Evolutionary conservation across 139 green algal species (phyloP), one percentile per base, ranked within the genome.

Genomic region (Tetraselmis chui): DNA sequence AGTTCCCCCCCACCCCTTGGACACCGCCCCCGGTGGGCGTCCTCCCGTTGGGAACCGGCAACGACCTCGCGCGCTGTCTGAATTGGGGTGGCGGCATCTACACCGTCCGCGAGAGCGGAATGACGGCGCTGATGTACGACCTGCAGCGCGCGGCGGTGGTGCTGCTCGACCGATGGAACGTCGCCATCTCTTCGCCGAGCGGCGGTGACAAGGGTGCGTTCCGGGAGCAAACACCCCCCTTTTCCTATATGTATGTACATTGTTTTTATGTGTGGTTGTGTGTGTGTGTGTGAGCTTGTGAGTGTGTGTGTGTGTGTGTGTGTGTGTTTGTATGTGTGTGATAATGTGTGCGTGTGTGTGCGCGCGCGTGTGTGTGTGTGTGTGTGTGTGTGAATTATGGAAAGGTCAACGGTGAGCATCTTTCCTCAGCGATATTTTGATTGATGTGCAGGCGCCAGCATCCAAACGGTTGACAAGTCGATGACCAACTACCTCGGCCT

Each of bases 401-500:
- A n/a, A n/a, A n/a, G n/a, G n/a, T n/a, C n/a, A n/a, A n/a, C n/a
- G n/a, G n/a, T n/a, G n/a, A n/a, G n/a, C n/a, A n/a, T n/a, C n/a
- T n/a, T n/a, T n/a, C n/a, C n/a, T n/a, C n/a, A n/a, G n/a, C n/a
- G n/a, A n/a, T n/a, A n/a, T n/a, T n/a, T n/a, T n/a, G n/a, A n/a
- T n/a, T n/a, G n/a, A n/a, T n/a, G n/a, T n/a, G n/a, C n/a, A n/a
- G n/a, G n/a, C n/a, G n/a, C n/a, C n/a, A n/a, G 2, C 76, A n/a
- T 59, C 31, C 30, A 59, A 29, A 23, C 79, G 24, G 80, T 84
- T 32, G 29, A 83, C 67, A 90, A 89, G 78, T 76, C 80, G 24
- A 88, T 93, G 82, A 94, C 93, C 86, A 96, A 96, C 88, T 96
- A 96, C 85, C 32, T 96, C 59, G 93, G 93, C n/a, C 84, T 97